Evolutionary conservation across 768 basidiomycete genomes (phyloP), one percentile per base, ranked within the genome.

Genomic region (Tricholoma saponaceum): DNA sequence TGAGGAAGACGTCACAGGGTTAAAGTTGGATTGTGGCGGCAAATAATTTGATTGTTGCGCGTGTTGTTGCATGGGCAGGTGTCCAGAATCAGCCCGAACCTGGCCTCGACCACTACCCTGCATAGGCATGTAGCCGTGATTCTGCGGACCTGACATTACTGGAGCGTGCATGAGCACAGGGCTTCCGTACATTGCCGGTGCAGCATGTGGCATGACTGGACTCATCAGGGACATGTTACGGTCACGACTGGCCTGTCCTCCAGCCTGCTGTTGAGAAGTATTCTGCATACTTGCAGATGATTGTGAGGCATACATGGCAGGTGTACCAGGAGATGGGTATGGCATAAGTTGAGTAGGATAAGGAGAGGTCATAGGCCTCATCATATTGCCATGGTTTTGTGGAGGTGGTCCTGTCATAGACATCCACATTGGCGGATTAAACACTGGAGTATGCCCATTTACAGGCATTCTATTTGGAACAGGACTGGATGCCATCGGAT

Each of bases 131-230:
- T 84, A 79, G 18, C 76, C 77, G 61, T 75, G 72, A 57, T 70
- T 77, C 68, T 73, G 74, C 39, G 71, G 67, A 60, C 75, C 69
- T 23, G 66, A 70, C 68, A 79, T 75, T 52, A 77, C 75, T 30
- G 75, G 76, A 5, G 86, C 74, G 77, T 83, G 87, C 76, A 91
- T 81, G 68, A 91, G 68, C 16, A 85, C 83, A 10, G 89, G 89
- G 65, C 87, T 90, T 35, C 79, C 79, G 68, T 89, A 90, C 81
- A 90, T 84, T 14, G 77, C 67, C 52, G 79, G 72, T 22, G 74
- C 73, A n/a, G 83, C 79, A 67, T 81, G 81, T 32, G 81, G 71
- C 74, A 89, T 78, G n/a, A 80, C 81, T n/a, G 90, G 90, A 67
- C 88, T 90, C 72, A 90, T 81, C 69, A 87, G 72, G 13, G 81